A percentile compares a stretch with the other conserved stretches of the same genome.
phyloP scores from a whole-genome alignment of 2,329 filamentous ascomycete genomes.

The Arthrobotrys entomopaga region DNA sequence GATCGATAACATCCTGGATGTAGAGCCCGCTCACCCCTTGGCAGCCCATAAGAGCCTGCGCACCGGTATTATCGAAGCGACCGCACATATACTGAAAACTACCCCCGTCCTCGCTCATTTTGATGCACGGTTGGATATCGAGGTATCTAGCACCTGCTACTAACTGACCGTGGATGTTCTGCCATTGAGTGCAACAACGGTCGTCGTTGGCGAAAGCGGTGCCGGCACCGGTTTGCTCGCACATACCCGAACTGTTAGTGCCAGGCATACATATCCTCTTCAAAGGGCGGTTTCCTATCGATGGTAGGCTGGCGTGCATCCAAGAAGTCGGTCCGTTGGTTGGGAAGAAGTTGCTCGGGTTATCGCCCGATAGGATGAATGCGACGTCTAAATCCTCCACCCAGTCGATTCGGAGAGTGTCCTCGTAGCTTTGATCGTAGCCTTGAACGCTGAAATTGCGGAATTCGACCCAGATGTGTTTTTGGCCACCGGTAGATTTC shows the following conservation, averaged over 20 bases:
- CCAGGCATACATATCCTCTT: constrained; percentile 66
- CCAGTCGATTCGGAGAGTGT: constrained; percentile 60
- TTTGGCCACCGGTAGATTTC: constrained; percentile 3
- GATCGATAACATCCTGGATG: constrained; percentile 63
- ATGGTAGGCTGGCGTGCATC: constrained; percentile 63
- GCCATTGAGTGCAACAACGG: constrained; percentile 65
- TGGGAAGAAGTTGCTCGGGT: constrained; percentile 61
- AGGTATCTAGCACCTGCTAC: constrained; percentile 65
- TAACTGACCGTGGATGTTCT: constrained; percentile 65
- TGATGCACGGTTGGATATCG: constrained; percentile 64
- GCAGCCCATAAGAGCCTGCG: constrained; percentile 59
- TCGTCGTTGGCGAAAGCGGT: constrained; percentile 62
- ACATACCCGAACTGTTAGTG: constrained; percentile 67
- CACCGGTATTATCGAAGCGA: constrained; percentile 62
- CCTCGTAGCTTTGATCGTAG: constrained; percentile 11
- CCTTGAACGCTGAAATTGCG: constrained; percentile 24
- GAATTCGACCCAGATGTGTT: constrained; percentile 27
- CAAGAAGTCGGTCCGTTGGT: constrained; percentile 62
- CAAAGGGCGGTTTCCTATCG: constrained; percentile 62
- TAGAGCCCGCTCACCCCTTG: constrained; percentile 65
- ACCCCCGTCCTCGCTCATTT: constrained; percentile 57
- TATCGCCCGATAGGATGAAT: constrained; percentile 61
- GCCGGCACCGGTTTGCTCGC: constrained; percentile 61
- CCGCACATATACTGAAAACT: constrained; percentile 62
- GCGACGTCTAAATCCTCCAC: constrained; percentile 61